Conservation (phyloP, 2,329 filamentous ascomycete species). For the Trichoderma gracile region DNA sequence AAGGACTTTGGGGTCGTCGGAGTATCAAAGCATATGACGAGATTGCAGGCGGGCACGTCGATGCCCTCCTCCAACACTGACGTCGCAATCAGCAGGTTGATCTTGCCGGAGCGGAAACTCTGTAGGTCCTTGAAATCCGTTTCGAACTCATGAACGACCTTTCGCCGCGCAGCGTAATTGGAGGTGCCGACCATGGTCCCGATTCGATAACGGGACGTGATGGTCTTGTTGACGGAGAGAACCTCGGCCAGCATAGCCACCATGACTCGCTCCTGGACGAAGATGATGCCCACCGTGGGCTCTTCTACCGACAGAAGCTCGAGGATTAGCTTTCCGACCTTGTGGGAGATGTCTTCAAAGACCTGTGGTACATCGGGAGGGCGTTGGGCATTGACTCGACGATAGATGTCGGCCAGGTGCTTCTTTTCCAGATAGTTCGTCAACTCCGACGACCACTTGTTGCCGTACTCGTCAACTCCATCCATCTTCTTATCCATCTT, state of each 20-base stretch:
- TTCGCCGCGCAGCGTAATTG: constrained; percentile 38
- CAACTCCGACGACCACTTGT: constrained; percentile 43
- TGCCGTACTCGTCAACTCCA: constrained; percentile 34
- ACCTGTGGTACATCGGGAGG: constrained; percentile 27
- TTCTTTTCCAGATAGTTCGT: constrained; percentile 45
- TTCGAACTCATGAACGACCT: constrained; percentile 45
- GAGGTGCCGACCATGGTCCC: constrained; percentile 60
- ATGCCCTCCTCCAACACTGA: constrained; percentile 68
- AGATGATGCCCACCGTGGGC: constrained; percentile 61
- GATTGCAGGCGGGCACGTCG: constrained; percentile 64
- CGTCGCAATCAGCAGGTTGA: constrained; percentile 63
- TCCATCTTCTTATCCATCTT: constrained; percentile 31
- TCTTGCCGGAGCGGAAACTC: constrained; percentile 54
- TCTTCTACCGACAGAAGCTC: constrained; percentile 49
- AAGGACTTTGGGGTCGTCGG: constrained; percentile 56
- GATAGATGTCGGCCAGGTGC: constrained; percentile 55
- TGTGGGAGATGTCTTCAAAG: constrained; percentile 52
- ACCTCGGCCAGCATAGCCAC: constrained; percentile 62
- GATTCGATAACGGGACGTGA: constrained; percentile 49
- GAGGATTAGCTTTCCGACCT: constrained; percentile 55
- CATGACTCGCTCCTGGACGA: constrained; percentile 63
- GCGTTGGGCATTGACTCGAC: constrained; percentile 34
- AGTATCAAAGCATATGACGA: constrained; percentile 59
- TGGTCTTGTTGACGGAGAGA: constrained; percentile 53
- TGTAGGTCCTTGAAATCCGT: constrained; percentile 42